These are phyloP conservation scores for Vachellia collinsii DNA, from an alignment of 306 rosid species.

Conservation along the genomic window DNA sequence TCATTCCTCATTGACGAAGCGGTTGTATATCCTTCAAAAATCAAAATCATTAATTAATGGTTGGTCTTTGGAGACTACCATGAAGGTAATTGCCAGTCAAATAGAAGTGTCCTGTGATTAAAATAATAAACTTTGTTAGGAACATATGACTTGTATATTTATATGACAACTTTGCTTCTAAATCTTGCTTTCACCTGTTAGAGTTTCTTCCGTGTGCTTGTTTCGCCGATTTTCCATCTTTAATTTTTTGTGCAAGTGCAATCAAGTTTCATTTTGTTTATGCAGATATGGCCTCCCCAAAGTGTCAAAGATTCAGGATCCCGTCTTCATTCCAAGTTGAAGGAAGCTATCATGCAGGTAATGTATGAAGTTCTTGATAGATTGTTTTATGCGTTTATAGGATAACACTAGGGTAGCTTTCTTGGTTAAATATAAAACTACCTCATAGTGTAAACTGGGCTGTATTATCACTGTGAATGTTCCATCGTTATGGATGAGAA, in stretches of 20 bases:
- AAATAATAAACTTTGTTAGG: constrained; percentile 20
- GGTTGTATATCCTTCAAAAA: constrained; percentile 18
- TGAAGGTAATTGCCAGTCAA: constrained; percentile 24
- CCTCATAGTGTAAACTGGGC: constrained; percentile 17
- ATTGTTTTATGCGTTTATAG: constrained; percentile 25
- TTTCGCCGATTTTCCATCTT: not conserved
- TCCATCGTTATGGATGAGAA: constrained; percentile 26
- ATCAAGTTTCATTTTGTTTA: constrained; percentile 33
- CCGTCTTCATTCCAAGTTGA: constrained; percentile 78
- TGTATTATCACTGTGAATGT: constrained; percentile 21
- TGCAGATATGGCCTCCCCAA: constrained; percentile 99
- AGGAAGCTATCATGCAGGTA: constrained; percentile 95
- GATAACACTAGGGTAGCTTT: constrained; percentile 32
- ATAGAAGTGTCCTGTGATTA: constrained; percentile 10
- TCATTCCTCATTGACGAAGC: not conserved
- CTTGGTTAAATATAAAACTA: constrained; percentile 12
- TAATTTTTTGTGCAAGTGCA: not conserved
- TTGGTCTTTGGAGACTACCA: constrained; percentile 7
- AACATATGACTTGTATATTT: constrained; percentile 7
- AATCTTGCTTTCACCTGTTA: constrained; percentile 28
- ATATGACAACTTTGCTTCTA: not conserved
- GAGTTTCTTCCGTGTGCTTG: constrained; percentile 25
- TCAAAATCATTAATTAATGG: constrained; percentile 16
- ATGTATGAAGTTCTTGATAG: constrained; percentile 32
- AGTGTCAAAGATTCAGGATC: constrained; percentile 95